Evolutionary conservation across 1,284 basidiomycete species (phyloP).

Genomic region (Chondrostereum purpureum): DNA sequence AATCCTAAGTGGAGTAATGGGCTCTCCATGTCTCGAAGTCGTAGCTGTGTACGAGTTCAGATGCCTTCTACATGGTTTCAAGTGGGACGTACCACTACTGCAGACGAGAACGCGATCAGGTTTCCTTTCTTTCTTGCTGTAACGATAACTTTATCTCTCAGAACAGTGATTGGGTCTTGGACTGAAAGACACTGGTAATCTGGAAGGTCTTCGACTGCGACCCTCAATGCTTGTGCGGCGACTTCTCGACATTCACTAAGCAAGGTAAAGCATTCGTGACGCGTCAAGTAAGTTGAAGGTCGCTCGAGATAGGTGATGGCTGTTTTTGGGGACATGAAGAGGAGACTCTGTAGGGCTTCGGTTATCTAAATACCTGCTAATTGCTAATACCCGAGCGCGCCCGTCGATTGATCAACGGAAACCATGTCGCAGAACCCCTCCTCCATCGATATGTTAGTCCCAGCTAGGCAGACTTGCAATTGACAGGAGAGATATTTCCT

Average conservation of each 20-base stretch:
- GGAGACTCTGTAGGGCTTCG: not conserved
- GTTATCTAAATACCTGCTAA: not conserved
- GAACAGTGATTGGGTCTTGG: not conserved
- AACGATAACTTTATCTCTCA: not conserved
- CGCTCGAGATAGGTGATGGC: not conserved
- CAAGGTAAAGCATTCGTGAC: not conserved
- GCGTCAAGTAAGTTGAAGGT: not conserved
- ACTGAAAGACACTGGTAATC: not conserved
- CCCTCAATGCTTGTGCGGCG: not conserved
- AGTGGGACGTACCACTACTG: conserved; percentile 2
- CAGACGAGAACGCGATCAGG: conserved; percentile 4
- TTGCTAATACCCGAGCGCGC: not conserved
- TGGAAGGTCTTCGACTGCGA: not conserved
- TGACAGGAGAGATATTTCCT: not conserved
- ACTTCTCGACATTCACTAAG: not conserved
- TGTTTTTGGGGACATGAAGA: not conserved
- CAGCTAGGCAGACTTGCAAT: not conserved
- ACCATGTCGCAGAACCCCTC: not conserved
- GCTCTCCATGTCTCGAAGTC: not conserved
- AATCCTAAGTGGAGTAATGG: conserved; percentile 2
- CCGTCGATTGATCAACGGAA: not conserved
- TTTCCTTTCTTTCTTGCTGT: not conserved
- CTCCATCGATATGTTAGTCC: not conserved
- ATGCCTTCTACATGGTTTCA: not conserved
- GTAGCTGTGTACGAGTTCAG: not conserved